Evolutionary conservation across 148 eudicot species (phyloP).

Genomic region (Rhododendron ferrugineum): DNA sequence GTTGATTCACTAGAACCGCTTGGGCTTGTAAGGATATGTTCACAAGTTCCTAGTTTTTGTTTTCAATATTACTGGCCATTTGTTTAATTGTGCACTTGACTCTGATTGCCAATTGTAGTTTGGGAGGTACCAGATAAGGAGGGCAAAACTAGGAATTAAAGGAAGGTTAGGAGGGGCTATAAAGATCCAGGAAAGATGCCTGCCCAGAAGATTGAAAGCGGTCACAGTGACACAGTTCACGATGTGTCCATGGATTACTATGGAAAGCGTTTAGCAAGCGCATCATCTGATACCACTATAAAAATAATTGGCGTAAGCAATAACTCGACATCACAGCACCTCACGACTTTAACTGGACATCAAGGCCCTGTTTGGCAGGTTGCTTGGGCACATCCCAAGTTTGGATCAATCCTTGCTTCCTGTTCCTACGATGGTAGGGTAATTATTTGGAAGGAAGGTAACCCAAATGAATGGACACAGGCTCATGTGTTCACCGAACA

Average conservation of each 20-base stretch:
- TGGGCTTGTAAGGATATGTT: neutral
- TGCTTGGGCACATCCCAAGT: constrained; percentile 92
- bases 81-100: neutral
- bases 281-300: constrained; percentile 68
- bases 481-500: constrained; percentile 76
- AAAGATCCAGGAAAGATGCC: constrained; percentile 50
- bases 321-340: constrained; percentile 53
- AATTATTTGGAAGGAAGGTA: constrained; percentile 94
- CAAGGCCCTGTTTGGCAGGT: constrained; percentile 98
- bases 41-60: neutral
- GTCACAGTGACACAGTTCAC: constrained; percentile 74
- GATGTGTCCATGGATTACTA: constrained; percentile 94
- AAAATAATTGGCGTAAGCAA: constrained; percentile 61
- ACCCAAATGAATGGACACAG: constrained; percentile 77
- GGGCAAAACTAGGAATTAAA: neutral
- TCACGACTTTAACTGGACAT: constrained; percentile 76
- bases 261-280: constrained; percentile 82
- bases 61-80: neutral
- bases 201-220: constrained; percentile 80
- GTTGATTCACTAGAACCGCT: neutral
- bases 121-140: neutral
- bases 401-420: constrained; percentile 74
- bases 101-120: neutral
- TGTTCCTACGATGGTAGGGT: constrained; percentile 92
- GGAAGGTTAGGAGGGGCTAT: neutral